These are phyloP conservation scores for Lasiodiplodia gonubiensis DNA, from an alignment of 2,329 filamentous ascomycete species.

Conservation along the genomic window DNA sequence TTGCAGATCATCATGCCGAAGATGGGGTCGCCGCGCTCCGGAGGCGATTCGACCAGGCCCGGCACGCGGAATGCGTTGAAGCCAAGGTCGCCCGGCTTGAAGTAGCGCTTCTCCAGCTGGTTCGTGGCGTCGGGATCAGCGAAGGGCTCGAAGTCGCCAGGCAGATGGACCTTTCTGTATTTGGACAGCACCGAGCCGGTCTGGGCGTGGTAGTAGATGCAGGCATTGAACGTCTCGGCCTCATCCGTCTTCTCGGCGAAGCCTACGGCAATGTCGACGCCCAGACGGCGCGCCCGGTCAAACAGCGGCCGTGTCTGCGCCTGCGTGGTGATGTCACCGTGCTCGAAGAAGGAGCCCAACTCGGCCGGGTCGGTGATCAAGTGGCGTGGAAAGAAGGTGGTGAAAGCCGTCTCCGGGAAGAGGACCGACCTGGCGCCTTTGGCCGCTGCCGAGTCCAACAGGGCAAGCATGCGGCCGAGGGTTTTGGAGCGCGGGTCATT, in stretches of 20 bases:
- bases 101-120: slow-evolving; percentile 62
- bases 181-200: slow-evolving; percentile 33
- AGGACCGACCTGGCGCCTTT: slow-evolving; percentile 56
- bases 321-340: slow-evolving; percentile 47
- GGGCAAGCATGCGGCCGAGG: slow-evolving; percentile 53
- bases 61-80: slow-evolving; percentile 56
- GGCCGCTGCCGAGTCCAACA: slow-evolving; percentile 53
- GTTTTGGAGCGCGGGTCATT: slow-evolving; percentile 47
- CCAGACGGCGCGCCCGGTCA: slow-evolving; percentile 52
- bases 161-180: slow-evolving; percentile 35
- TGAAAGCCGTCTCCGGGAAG: slow-evolving; percentile 60
- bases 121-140: slow-evolving; percentile 54
- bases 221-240: slow-evolving; percentile 41
- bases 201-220: slow-evolving; percentile 35
- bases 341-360: slow-evolving; percentile 58
- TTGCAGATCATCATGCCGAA: slow-evolving; percentile 63
- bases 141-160: slow-evolving; percentile 38
- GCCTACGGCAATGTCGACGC: slow-evolving; percentile 59
- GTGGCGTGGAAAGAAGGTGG: slow-evolving; percentile 61
- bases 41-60: slow-evolving; percentile 31
- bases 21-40: slow-evolving; percentile 54
- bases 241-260: slow-evolving; percentile 56
- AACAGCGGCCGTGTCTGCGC: slow-evolving; percentile 55
- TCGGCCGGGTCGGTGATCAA: slow-evolving; percentile 52
- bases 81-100: slow-evolving; percentile 57